Evolutionary conservation across 257 asterid genomes (phyloP).

Genomic region (Penstemon barbatus): DNA sequence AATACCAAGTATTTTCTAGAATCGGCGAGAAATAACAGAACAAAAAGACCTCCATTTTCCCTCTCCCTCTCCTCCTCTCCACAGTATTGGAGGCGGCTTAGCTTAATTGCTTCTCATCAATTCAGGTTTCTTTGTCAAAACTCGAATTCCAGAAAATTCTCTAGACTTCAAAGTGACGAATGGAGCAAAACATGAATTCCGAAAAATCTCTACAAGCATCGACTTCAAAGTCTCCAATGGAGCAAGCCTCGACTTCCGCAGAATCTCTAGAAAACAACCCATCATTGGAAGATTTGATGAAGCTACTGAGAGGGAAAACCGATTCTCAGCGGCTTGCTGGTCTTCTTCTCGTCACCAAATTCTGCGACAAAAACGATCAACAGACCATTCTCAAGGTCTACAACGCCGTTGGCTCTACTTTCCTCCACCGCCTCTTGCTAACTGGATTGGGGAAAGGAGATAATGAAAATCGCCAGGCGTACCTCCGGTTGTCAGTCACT

Average conservation of each 20-base stretch:
- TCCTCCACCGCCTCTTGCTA: slow-evolving; percentile 72
- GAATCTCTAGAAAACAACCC: slow-evolving; percentile 17
- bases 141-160: too few relatives aligned
- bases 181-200: slow-evolving; percentile 31
- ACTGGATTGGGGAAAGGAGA: slow-evolving; percentile 66
- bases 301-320: slow-evolving; percentile 61
- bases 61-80: too few relatives aligned
- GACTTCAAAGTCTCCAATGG: slow-evolving; percentile 16
- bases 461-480: slow-evolving; percentile 49
- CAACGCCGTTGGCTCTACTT: slow-evolving; percentile 63
- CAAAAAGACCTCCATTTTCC: too few relatives aligned
- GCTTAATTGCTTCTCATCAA: too few relatives aligned
- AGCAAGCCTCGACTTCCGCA: slow-evolving; percentile 24
- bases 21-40: too few relatives aligned
- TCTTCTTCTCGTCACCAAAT: slow-evolving; percentile 69
- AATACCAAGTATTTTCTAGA: too few relatives aligned
- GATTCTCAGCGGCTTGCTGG: slow-evolving; percentile 89
- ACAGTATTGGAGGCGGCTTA: too few relatives aligned
- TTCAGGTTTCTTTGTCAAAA: too few relatives aligned
- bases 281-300: slow-evolving; percentile 58
- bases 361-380: slow-evolving; percentile 65
- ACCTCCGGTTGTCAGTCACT: slow-evolving; percentile 68
- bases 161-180: background rate
- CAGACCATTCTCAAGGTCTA: slow-evolving; percentile 60
- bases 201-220: slow-evolving; percentile 18